Evolutionary conservation across 2,329 filamentous ascomycete species (phyloP).

Genomic region (Fusarium lyarnte): DNA sequence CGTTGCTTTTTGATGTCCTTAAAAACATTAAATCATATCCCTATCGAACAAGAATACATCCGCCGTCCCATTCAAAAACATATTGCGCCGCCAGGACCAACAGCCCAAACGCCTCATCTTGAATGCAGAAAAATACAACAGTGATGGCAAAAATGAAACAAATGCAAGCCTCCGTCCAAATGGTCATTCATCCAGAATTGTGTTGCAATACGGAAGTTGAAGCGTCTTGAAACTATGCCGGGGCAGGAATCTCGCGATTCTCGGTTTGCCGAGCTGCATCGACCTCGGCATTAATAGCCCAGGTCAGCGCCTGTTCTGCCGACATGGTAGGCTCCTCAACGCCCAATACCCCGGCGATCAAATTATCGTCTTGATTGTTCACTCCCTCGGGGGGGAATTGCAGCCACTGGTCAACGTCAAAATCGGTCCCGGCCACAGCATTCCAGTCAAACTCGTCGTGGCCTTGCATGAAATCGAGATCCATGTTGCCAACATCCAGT

Average conservation of each 20-base stretch:
- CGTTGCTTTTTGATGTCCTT: slow-evolving; percentile 36
- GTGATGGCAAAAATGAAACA: slow-evolving; percentile 21
- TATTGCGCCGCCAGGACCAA: slow-evolving; percentile 31
- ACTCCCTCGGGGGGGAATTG: slow-evolving; percentile 64
- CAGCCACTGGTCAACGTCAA: slow-evolving; percentile 68
- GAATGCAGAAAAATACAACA: slow-evolving; percentile 36
- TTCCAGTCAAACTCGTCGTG: slow-evolving; percentile 65
- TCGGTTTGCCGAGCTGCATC: slow-evolving; percentile 32
- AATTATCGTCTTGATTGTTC: slow-evolving; percentile 51
- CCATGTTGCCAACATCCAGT: slow-evolving; percentile 50
- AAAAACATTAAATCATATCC: slow-evolving; percentile 17
- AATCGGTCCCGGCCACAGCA: slow-evolving; percentile 60
- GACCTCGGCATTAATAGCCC: slow-evolving; percentile 43
- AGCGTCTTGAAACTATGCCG: slow-evolving; percentile 17
- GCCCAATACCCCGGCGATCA: slow-evolving; percentile 49
- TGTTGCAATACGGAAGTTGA: not conserved
- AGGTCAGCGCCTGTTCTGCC: slow-evolving; percentile 44
- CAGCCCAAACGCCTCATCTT: slow-evolving; percentile 37
- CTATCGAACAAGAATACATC: not conserved
- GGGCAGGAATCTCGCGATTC: slow-evolving; percentile 29
- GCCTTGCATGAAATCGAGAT: slow-evolving; percentile 58
- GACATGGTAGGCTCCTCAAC: slow-evolving; percentile 43
- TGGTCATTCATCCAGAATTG: not conserved
- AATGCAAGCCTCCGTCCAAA: slow-evolving; percentile 20
- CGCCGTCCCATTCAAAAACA: slow-evolving; percentile 22